Percentiles rank a stretch among this genome's conserved stretches.
Conservation (phyloP, 768 basidiomycete species). For the Filobasidium wieringae region DNA sequence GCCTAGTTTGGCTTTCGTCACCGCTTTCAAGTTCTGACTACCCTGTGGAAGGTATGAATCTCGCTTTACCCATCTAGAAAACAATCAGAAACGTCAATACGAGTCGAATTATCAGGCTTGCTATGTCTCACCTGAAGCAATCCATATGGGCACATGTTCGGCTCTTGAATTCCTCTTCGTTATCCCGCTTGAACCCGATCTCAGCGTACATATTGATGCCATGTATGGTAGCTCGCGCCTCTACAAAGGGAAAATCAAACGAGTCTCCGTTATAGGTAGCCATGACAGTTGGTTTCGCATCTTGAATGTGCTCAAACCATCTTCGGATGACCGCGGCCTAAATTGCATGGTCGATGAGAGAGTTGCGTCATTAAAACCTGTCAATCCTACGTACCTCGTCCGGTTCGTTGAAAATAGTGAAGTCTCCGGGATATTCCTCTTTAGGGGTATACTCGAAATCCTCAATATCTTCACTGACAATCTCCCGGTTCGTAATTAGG, state of each 20-base stretch:
- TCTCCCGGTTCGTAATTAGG: conserved; percentile 93
- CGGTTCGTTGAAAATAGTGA: conserved; percentile 84
- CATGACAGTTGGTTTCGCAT: conserved; percentile 89
- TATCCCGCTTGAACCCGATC: conserved; percentile 81
- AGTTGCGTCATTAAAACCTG: not conserved
- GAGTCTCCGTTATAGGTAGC: conserved; percentile 98
- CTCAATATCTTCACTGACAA: conserved; percentile 92
- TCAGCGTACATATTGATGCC: conserved; percentile 95
- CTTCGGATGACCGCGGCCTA: conserved; percentile 68
- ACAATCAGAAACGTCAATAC: not conserved
- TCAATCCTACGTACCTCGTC: conserved; percentile 57
- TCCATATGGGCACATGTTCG: conserved; percentile 94
- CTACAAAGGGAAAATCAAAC: conserved; percentile 97
- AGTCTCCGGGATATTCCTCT: conserved; percentile 93
- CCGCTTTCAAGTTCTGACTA: conserved; percentile 94
- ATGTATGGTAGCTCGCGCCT: conserved; percentile 67
- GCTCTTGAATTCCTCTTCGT: conserved; percentile 90
- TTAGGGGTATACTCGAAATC: conserved; percentile 99
- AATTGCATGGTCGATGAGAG: too few relatives aligned
- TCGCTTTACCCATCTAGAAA: conserved; percentile 75
- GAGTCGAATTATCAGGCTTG: not conserved
- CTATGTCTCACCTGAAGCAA: conserved; percentile 57
- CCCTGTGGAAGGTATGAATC: conserved; percentile 98
- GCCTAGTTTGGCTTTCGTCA: conserved; percentile 88
- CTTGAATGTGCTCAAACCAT: conserved; percentile 89